Evolutionary conservation across 495 filamentous ascomycete species (phyloP).

Genomic region (Cudoniella acicularis): DNA sequence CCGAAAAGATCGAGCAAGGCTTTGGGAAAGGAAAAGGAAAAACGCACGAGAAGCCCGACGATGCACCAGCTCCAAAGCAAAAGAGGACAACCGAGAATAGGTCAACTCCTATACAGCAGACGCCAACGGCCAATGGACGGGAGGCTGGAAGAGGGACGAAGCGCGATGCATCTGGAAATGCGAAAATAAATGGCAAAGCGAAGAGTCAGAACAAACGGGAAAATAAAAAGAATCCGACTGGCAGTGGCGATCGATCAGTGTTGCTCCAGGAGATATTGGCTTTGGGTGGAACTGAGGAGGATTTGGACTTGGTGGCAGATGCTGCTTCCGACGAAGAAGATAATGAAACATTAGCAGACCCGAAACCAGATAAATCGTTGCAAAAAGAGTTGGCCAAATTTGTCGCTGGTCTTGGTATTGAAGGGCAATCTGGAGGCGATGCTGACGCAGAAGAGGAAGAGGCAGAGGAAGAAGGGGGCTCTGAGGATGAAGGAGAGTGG

Average conservation of each 20-base stretch:
- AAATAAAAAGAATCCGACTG: constrained; percentile 28
- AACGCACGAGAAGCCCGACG: constrained; percentile 27
- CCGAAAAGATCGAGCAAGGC: constrained; percentile 56
- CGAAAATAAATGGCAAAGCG: constrained; percentile 37
- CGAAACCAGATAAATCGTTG: constrained; percentile 17
- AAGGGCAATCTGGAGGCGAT: constrained; percentile 11
- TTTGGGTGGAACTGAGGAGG: constrained; percentile 74
- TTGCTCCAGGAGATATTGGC: constrained; percentile 70
- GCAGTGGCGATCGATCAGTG: constrained; percentile 20
- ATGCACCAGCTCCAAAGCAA: constrained; percentile 16
- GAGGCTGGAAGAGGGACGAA: constrained; percentile 39
- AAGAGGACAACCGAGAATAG: neutral
- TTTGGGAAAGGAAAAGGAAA: constrained; percentile 22
- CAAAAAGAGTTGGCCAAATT: constrained; percentile 23
- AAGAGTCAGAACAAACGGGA: constrained; percentile 19
- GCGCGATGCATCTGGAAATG: constrained; percentile 48
- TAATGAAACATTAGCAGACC: constrained; percentile 11
- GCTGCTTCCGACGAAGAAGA: constrained; percentile 29
- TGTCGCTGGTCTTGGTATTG: constrained; percentile 24
- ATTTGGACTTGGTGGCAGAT: constrained; percentile 59
- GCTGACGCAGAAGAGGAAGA: constrained; percentile 18
- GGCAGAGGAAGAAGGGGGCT: constrained; percentile 24
- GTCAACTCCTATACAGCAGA: constrained; percentile 16
- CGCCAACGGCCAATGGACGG: constrained; percentile 18
- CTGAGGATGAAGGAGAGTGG: constrained; percentile 26